Evolutionary conservation across 169 alveolate species (phyloP), one percentile per base, ranked within the genome.

Genomic region (Cryptosporidium viatorum): DNA sequence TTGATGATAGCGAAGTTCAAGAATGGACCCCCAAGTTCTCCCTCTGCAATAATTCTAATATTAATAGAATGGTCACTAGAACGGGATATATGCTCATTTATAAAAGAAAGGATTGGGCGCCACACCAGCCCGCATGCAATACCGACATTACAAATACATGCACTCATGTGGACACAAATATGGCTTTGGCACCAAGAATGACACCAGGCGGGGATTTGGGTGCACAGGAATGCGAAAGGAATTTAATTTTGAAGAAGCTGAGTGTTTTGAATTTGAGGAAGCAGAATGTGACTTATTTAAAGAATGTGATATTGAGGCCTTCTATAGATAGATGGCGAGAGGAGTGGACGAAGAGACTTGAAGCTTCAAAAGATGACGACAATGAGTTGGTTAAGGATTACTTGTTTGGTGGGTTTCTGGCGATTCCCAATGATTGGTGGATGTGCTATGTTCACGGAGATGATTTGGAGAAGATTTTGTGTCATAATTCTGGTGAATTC

Each of bases 31-130:
- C 89, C n/a, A 80, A 80, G 62, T 73, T 52, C 39, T 73, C 86
- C n/a, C 51, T 37, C n/a, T 33, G 59, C 23, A 65, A 43, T 12
- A 48, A 65, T 31, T 41, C 71, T 18, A 60, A 65, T 21, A 80
- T 21, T 35, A 62, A 80, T 31, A 35, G 89, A 60, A 80, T 80
- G 74, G 75, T 65, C 50, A 80, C 80, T 2, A 80, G 75, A 62
- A 80, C 89, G 3, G 89, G 89, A 4, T 80, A 80, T 29, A 80
- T 80, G 89, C 89, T 80, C 23, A 80, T 80, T 23, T 80, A 80
- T 33, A 80, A 80, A 39, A 80, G 89, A 65, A 80, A 58, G 10
- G 75, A 80, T 41, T 80, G 89, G 89, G 68, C 33, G 35, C 89
- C 89, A 43, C 48, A 33, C 10, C 29, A 0, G 5, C 21, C 26